Evolutionary conservation across 805 yeast species (phyloP), one percentile per base, ranked within the genome.

Genomic region (Cyberlindnera euphorbiiphila): DNA sequence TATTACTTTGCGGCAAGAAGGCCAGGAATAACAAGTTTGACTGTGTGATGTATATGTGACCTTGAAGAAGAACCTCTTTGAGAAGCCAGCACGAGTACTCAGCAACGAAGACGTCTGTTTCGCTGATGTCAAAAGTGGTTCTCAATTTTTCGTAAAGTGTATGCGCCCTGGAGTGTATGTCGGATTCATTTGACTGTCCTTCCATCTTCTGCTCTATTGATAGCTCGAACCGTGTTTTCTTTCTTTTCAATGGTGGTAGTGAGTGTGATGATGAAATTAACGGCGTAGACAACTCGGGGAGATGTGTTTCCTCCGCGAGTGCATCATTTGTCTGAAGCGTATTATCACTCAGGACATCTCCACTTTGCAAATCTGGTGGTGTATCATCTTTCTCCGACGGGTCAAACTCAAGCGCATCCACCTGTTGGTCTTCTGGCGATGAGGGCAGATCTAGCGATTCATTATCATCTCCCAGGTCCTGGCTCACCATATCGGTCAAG

Each of bases 51-150:
- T 83, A 83, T 13, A 88, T 58, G 50, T 84, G 89, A 3, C 98
- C 98, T 59, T 87, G 96, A 18, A 88, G 62, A 19, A 91, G 64
- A 0, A 89, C 93, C 50, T 85, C 95, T 42, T 79, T 74, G 40
- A 87, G 66, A 25, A 89, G 64, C 95, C 96, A 89, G 21, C 88
- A 78, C 3, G 81, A 71, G 50, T 70, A 82, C 44, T 79, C 84
- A n/a, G 70, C 72, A 22, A 72, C 49, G 42, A 81, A 69, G n/a
- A 59, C 58, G 47, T 81, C 88, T 27, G 69, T 68, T 15, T 68
- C 72, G n/a, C 60, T 56, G n/a, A 81, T 58, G 5, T 66, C 68
- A 48, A 74, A 72, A 2, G 61, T 58, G 6, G 51, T 45, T 24
- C 51, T 55, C 28, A 71, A 45, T 38, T 66, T 68, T 6, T 54